Evolutionary conservation across 495 filamentous ascomycete genomes (phyloP).

Genomic region (Diplogelasinospora grovesii): DNA sequence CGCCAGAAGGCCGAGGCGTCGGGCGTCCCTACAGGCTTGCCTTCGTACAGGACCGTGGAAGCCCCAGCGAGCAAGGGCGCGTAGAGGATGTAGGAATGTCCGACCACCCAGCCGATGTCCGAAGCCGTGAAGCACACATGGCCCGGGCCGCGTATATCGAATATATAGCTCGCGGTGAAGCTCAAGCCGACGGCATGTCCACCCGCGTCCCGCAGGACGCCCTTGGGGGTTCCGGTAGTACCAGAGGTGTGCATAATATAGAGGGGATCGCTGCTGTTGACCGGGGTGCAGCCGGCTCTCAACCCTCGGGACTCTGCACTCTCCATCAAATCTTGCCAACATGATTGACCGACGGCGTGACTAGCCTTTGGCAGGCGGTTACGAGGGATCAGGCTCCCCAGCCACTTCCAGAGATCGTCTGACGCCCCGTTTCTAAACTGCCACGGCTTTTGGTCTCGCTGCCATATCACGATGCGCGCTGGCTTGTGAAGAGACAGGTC

Average conservation of each 20-base stretch:
- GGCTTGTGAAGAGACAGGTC: slow-evolving; percentile 56
- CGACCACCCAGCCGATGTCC: slow-evolving; percentile 81
- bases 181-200: slow-evolving; percentile 84
- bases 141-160: slow-evolving; percentile 69
- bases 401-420: slow-evolving; percentile 69
- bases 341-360: too few relatives aligned
- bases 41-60: slow-evolving; percentile 86
- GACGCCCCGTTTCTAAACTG: slow-evolving; percentile 52
- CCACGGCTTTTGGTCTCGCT: slow-evolving; percentile 69
- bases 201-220: slow-evolving; percentile 74
- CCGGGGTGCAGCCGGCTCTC: slow-evolving; percentile 65
- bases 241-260: slow-evolving; percentile 89
- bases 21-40: slow-evolving; percentile 86
- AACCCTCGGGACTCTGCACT: too few relatives aligned
- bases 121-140: slow-evolving; percentile 54
- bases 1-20: slow-evolving; percentile 85
- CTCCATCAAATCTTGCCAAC: too few relatives aligned
- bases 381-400: slow-evolving; percentile 68
- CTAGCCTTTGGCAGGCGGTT: slow-evolving; percentile 55
- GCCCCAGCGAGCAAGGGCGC: slow-evolving; percentile 70
- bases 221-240: slow-evolving; percentile 84
- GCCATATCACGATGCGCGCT: slow-evolving; percentile 65
- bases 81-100: slow-evolving; percentile 81
- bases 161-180: slow-evolving; percentile 72
- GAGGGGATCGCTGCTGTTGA: slow-evolving; percentile 66